These are phyloP conservation scores for Prunus yedoensis DNA, from an alignment of 331 rosid genomes.

Conservation along the genomic window DNA sequence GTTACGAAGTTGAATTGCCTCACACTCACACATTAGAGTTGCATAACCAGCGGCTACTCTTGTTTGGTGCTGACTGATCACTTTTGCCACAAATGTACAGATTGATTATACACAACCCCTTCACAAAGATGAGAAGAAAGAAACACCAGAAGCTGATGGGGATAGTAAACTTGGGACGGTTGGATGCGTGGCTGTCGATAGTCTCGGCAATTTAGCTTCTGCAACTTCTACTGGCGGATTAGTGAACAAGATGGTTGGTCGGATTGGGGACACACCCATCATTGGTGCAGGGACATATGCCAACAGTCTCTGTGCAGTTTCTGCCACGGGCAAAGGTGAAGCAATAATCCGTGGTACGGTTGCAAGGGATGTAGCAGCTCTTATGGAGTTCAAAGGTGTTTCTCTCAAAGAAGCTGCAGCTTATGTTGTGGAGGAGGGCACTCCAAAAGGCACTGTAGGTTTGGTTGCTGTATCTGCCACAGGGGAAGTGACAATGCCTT, in stretches of 20 bases:
- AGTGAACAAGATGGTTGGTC: constrained; percentile 89
- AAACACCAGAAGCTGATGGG: constrained; percentile 40
- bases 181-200: constrained; percentile 90
- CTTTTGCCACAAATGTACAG: constrained; percentile 37
- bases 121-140: constrained; percentile 41
- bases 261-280: constrained; percentile 87
- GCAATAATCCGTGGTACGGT: constrained; percentile 66
- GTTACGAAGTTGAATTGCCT: not conserved
- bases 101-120: constrained; percentile 75
- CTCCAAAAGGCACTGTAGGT: constrained; percentile 68
- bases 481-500: constrained; percentile 75
- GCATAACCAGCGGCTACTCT: not conserved
- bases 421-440: constrained; percentile 59
- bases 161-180: constrained; percentile 88
- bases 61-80: not conserved
- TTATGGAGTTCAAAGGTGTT: constrained; percentile 78
- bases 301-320: constrained; percentile 79
- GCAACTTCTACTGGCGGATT: constrained; percentile 95
- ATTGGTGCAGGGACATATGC: constrained; percentile 93
- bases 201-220: constrained; percentile 70
- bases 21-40: not conserved
- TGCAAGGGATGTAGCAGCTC: constrained; percentile 93
- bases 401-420: constrained; percentile 79
- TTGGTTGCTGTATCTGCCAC: constrained; percentile 77
- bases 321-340: constrained; percentile 93